Conservation (phyloP, 1,284 basidiomycete genomes). For the Cronartium ribicola region DNA sequence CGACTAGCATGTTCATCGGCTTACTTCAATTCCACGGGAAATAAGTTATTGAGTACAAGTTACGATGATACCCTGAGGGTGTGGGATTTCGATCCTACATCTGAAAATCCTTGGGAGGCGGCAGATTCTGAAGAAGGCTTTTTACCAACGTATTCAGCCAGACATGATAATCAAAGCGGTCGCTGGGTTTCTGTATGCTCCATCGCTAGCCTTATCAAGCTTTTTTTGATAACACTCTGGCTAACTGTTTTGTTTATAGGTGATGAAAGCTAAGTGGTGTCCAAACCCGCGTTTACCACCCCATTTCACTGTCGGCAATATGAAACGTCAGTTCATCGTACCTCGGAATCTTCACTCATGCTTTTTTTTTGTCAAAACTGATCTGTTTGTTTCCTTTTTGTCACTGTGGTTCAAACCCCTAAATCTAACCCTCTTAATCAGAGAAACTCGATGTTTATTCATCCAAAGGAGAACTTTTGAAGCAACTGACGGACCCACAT, state of each 20-base stretch:
- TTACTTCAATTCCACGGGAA: slow-evolving; percentile 9
- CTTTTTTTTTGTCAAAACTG: neutral
- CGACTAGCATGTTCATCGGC: slow-evolving; percentile 36
- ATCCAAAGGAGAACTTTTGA: slow-evolving; percentile 26
- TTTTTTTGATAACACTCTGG: neutral
- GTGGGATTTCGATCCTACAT: slow-evolving; percentile 17
- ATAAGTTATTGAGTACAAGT: slow-evolving; percentile 30
- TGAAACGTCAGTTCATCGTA: slow-evolving; percentile 25
- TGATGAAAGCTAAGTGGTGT: slow-evolving; percentile 35
- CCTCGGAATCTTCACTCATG: neutral
- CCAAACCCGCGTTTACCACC: slow-evolving; percentile 21
- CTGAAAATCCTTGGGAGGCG: slow-evolving; percentile 11
- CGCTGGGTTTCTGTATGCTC: slow-evolving; percentile 35
- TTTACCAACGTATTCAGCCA: slow-evolving; percentile 2
- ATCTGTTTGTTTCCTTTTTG: neutral
- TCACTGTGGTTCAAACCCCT: neutral
- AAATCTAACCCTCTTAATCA: neutral
- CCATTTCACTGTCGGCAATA: slow-evolving; percentile 37
- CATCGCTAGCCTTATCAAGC: neutral
- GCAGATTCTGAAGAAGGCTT: neutral
- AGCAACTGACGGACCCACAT: slow-evolving; percentile 16
- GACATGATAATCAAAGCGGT: slow-evolving; percentile 38
- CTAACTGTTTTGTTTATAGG: slow-evolving; percentile 1
- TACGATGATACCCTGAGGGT: slow-evolving; percentile 30
- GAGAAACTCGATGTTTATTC: slow-evolving; percentile 30